Evolutionary conservation across 2,329 filamentous ascomycete genomes (phyloP).

Genomic region (Anisogramma anomala): DNA sequence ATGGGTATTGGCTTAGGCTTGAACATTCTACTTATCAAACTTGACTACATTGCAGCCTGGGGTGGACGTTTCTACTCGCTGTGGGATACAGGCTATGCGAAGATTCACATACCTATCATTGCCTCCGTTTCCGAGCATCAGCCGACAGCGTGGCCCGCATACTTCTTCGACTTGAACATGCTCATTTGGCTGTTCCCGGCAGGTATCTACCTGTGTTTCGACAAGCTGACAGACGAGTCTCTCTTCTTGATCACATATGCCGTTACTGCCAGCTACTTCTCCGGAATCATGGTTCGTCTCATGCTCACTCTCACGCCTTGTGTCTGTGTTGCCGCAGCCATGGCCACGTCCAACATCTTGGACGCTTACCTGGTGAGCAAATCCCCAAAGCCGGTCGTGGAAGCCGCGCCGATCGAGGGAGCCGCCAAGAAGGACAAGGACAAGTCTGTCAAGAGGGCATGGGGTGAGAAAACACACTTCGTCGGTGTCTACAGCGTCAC

Average conservation of each 20-base stretch:
- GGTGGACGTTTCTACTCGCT: conserved; percentile 97
- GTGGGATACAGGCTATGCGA: conserved; percentile 97
- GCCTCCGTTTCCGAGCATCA: conserved; percentile 99
- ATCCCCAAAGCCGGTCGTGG: conserved; percentile 44
- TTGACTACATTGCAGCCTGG: conserved; percentile 93
- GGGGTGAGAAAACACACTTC: conserved; percentile 59
- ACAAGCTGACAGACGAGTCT: conserved; percentile 85
- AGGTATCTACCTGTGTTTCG: conserved; percentile 97
- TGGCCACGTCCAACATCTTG: conserved; percentile 77
- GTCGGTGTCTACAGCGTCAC: conserved; percentile 74
- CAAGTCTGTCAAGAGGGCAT: conserved; percentile 35
- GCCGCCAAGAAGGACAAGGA: conserved; percentile 45
- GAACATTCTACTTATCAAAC: conserved; percentile 67
- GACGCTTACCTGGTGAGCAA: conserved; percentile 69
- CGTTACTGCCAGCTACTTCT: conserved; percentile 95
- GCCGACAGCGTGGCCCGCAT: conserved; percentile 95
- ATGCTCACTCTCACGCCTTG: conserved; percentile 97
- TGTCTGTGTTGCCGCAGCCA: conserved; percentile 85
- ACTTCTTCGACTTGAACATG: conserved; percentile 98
- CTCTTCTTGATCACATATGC: conserved; percentile 96
- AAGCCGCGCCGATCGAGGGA: conserved; percentile 36
- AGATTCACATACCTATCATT: conserved; percentile 98
- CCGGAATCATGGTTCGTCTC: conserved; percentile 96
- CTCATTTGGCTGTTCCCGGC: conserved; percentile 99
- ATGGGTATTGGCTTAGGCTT: conserved; percentile 64